Evolutionary conservation across 1,284 basidiomycete genomes (phyloP).

Genomic region (Butyriboletus appendiculatus): DNA sequence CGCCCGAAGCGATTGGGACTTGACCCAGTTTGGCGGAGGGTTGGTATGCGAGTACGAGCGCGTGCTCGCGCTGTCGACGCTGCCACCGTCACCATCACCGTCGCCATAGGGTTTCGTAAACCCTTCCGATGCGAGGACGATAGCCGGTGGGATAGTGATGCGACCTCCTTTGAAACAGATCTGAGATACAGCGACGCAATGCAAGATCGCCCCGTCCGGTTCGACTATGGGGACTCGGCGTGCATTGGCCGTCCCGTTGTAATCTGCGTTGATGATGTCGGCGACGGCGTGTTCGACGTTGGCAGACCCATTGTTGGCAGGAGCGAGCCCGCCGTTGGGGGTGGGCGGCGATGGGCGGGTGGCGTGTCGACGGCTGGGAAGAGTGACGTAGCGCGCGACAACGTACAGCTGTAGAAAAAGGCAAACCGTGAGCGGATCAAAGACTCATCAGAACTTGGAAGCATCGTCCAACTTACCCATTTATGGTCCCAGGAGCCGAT

Average conservation of each 20-base stretch:
- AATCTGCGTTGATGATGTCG: constrained; percentile 36
- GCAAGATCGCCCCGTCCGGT: constrained; percentile 59
- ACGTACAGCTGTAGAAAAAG: constrained; percentile 28
- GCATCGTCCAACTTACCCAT: constrained; percentile 56
- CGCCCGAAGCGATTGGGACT: constrained; percentile 42
- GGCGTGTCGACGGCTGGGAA: constrained; percentile 2
- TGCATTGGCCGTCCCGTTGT: neutral
- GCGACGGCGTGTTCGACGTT: constrained; percentile 33
- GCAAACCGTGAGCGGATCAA: neutral
- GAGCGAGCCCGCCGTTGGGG: neutral
- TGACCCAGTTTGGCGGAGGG: constrained; percentile 56
- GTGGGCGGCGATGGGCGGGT: neutral
- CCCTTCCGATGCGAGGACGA: constrained; percentile 58
- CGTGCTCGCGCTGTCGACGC: neutral
- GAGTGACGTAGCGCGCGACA: constrained; percentile 36
- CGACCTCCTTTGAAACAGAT: constrained; percentile 76
- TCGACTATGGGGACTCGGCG: constrained; percentile 40
- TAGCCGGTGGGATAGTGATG: constrained; percentile 72
- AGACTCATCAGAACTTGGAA: neutral
- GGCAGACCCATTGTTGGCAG: constrained; percentile 10
- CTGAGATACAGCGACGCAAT: constrained; percentile 70
- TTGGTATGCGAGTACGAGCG: constrained; percentile 42
- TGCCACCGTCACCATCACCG: neutral
- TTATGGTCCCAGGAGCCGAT: constrained; percentile 81
- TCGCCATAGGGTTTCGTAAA: constrained; percentile 39